These are phyloP conservation scores for Scytalidium lignicola DNA, from an alignment of 2,329 filamentous ascomycete species.

Conservation along the genomic window DNA sequence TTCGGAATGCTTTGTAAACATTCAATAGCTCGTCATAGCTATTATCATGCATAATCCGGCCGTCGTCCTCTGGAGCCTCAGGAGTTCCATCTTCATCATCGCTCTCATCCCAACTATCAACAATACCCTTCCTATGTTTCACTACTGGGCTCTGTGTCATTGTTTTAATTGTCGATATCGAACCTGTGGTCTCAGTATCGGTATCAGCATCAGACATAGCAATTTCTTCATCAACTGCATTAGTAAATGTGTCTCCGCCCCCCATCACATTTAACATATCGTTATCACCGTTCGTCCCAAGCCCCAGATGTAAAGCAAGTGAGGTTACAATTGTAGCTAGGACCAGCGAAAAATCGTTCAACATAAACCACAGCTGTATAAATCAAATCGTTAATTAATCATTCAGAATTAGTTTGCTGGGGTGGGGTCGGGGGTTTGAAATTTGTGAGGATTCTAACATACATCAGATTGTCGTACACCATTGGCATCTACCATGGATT, in stretches of 20 bases:
- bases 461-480: slow-evolving; percentile 56
- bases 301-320: slow-evolving; percentile 51
- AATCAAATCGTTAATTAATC: background rate
- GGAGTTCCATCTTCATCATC: slow-evolving; percentile 27
- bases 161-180: slow-evolving; percentile 4
- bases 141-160: slow-evolving; percentile 11
- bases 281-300: slow-evolving; percentile 43
- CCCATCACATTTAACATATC: slow-evolving; percentile 39
- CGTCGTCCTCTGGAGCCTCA: slow-evolving; percentile 27
- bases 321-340: slow-evolving; percentile 68
- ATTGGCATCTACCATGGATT: slow-evolving; percentile 58
- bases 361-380: slow-evolving; percentile 58
- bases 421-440: background rate
- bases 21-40: slow-evolving; percentile 44
- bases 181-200: slow-evolving; percentile 2
- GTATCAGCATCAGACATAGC: slow-evolving; percentile 16
- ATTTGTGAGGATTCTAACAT: slow-evolving; percentile 7
- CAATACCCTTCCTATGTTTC: slow-evolving; percentile 33
- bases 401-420: slow-evolving; percentile 5
- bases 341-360: slow-evolving; percentile 62
- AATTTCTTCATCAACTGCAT: slow-evolving; percentile 28
- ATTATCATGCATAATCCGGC: slow-evolving; percentile 24
- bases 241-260: slow-evolving; percentile 43
- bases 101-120: slow-evolving; percentile 45
- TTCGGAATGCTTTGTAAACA: slow-evolving; percentile 54